These are phyloP conservation scores for Eucalyptus marginata DNA, from an alignment of 345 rosid genomes.

Conservation along the genomic window DNA sequence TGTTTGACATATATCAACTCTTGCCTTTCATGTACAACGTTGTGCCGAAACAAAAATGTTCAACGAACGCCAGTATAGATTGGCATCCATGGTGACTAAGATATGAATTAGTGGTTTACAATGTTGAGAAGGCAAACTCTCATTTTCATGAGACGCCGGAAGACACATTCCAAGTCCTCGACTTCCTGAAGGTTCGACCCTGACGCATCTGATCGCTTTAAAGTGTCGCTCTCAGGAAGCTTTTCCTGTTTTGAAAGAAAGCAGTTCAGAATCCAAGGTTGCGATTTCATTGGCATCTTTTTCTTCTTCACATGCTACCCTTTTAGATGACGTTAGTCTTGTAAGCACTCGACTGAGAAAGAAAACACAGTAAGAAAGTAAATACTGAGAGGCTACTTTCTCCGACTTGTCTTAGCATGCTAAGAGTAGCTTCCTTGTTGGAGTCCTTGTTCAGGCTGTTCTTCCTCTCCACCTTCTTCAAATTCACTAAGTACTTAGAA, in stretches of 20 bases:
- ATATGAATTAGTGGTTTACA: neutral
- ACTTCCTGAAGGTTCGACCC: neutral
- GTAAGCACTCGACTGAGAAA: slow-evolving; percentile 1
- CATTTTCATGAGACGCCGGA: slow-evolving; percentile 2
- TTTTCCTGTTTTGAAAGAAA: neutral
- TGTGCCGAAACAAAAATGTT: neutral
- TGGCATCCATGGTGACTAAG: neutral
- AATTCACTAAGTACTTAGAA: neutral
- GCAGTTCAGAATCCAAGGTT: neutral
- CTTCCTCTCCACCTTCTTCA: slow-evolving; percentile 7
- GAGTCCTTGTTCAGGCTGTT: neutral
- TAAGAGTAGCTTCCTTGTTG: neutral
- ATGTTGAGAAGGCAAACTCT: neutral
- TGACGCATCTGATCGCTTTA: neutral
- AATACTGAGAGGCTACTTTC: slow-evolving; percentile 6
- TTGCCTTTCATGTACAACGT: neutral
- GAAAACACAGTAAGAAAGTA: slow-evolving; percentile 7
- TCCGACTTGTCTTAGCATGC: slow-evolving; percentile 15
- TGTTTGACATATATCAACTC: neutral
- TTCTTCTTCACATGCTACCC: neutral
- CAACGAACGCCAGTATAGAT: neutral
- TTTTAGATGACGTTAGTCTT: slow-evolving; percentile 5
- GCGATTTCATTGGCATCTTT: neutral
- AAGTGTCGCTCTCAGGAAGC: neutral
- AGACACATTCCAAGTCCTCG: slow-evolving; percentile 3